These are phyloP conservation scores for Setaria italica DNA, from an alignment of 202 grass and related monocot species.

Conservation along the genomic window DNA sequence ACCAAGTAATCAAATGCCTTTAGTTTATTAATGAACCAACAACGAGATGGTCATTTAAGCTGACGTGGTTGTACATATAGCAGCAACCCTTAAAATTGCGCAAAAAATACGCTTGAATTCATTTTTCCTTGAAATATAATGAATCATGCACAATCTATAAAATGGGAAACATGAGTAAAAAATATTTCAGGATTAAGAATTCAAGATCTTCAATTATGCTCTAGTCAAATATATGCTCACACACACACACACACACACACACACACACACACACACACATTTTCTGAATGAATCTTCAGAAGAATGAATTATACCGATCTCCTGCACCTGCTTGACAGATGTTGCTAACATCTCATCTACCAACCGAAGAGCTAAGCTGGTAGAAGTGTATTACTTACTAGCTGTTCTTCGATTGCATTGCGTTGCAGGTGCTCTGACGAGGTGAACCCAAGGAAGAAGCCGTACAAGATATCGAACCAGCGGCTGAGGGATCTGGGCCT, in stretches of 20 bases:
- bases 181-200: not conserved
- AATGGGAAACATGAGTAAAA: not conserved
- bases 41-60: not conserved
- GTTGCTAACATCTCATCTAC: not conserved
- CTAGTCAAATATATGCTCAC: not conserved
- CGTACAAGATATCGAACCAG: conserved; percentile 80
- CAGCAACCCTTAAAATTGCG: not conserved
- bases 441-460: conserved; percentile 76
- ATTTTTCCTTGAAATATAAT: not conserved
- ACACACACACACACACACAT: too few relatives aligned
- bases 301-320: not conserved
- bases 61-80: not conserved
- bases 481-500: conserved; percentile 62
- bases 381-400: not conserved
- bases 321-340: not conserved
- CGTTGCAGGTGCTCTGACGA: conserved; percentile 77
- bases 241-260: too few relatives aligned
- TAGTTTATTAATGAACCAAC: not conserved
- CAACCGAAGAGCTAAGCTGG: not conserved
- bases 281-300: not conserved
- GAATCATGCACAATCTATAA: not conserved
- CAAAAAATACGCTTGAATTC: not conserved
- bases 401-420: not conserved
- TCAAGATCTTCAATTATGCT: not conserved
- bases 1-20: not conserved